Evolutionary conservation across 2,329 filamentous ascomycete genomes (phyloP).

Genomic region (Drechslerella coelobrocha): DNA sequence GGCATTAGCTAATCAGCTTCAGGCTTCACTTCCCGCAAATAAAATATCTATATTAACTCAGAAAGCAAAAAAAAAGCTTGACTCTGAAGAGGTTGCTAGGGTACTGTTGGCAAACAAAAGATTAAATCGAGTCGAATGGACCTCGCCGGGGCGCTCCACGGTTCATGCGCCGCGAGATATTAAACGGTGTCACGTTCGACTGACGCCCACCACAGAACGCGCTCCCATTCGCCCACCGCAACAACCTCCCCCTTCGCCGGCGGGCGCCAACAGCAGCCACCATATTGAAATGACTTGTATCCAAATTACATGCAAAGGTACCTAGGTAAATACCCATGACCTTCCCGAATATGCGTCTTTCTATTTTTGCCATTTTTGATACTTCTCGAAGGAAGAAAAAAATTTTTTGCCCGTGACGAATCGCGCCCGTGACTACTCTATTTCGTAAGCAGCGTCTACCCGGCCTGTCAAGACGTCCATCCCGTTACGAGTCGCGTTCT

Average conservation of each 20-base stretch:
- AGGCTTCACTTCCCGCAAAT: too few species aligned
- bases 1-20: background rate
- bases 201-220: background rate
- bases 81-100: too few species aligned
- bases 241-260: background rate
- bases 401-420: background rate
- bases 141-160: background rate
- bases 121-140: background rate
- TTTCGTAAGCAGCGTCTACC: background rate
- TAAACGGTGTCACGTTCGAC: background rate
- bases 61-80: too few species aligned
- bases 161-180: background rate
- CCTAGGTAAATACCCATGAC: too few species aligned
- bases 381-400: background rate
- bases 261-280: background rate
- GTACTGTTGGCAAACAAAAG: background rate
- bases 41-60: too few species aligned
- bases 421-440: background rate
- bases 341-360: too few species aligned
- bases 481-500: too few species aligned
- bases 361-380: background rate
- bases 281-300: too few species aligned
- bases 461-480: constrained; percentile 1
- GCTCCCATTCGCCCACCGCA: background rate
- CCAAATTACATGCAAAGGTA: too few species aligned